Conservation (phyloP, 495 filamentous ascomycete genomes). For the Tetracladium setigerum region DNA sequence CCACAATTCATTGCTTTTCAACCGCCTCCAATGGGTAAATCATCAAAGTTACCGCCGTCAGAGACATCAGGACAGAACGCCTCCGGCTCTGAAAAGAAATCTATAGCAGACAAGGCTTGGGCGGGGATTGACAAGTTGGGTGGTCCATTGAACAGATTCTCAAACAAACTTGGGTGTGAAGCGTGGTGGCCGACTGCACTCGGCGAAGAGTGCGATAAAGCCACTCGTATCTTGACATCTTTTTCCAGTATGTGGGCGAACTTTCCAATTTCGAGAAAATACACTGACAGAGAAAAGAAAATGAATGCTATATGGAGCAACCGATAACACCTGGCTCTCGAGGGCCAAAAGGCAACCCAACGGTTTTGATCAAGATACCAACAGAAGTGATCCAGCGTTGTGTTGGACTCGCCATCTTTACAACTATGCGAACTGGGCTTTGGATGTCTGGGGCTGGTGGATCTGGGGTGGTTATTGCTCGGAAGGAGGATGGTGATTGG, state of each 20-base stretch:
- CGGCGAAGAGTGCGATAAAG: slow-evolving; percentile 77
- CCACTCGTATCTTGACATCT: slow-evolving; percentile 67
- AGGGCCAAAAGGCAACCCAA: slow-evolving; percentile 55
- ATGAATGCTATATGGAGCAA: slow-evolving; percentile 34
- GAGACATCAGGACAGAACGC: no score
- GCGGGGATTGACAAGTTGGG: slow-evolving; percentile 41
- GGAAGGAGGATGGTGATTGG: slow-evolving; percentile 66
- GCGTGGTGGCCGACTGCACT: slow-evolving; percentile 75
- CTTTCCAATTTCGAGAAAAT: not conserved
- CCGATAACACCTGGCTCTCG: no score
- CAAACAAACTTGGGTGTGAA: slow-evolving; percentile 66
- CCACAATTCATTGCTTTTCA: no score
- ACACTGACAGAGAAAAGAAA: slow-evolving; percentile 25
- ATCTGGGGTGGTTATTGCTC: slow-evolving; percentile 63
- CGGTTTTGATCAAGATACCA: slow-evolving; percentile 67
- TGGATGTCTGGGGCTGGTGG: slow-evolving; percentile 73
- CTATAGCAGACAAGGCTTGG: slow-evolving; percentile 40
- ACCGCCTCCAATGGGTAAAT: no score
- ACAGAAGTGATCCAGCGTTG: slow-evolving; percentile 63
- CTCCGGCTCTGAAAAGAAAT: no score
- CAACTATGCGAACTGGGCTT: slow-evolving; percentile 72
- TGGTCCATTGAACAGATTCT: slow-evolving; percentile 65
- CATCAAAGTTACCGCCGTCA: no score
- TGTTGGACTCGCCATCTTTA: slow-evolving; percentile 76
- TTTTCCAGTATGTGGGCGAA: slow-evolving; percentile 54